A percentile compares a stretch with the other conserved stretches of the same genome.
phyloP scores from a whole-genome alignment of 176 grass and related monocot genomes.

The Lolium rigidum region DNA sequence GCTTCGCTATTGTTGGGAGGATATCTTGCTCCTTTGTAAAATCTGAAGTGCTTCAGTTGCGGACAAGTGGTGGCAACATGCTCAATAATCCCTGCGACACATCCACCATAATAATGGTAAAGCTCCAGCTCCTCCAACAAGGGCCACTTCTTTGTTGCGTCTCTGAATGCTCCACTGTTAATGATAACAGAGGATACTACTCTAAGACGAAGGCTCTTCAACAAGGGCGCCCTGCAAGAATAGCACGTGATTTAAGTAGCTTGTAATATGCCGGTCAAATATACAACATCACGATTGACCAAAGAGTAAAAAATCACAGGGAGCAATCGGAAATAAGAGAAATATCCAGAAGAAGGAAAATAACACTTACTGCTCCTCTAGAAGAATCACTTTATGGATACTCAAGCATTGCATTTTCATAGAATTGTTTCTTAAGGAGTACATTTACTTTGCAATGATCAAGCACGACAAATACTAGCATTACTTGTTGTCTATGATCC shows the following conservation, averaged over 20 bases:
- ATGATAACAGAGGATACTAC: too few relatives aligned
- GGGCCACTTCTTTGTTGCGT: conserved; percentile 8
- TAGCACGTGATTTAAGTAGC: not conserved
- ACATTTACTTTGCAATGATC: too few relatives aligned
- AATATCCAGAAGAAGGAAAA: too few relatives aligned
- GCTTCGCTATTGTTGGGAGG: not conserved
- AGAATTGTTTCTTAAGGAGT: not conserved
- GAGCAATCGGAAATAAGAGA: not conserved
- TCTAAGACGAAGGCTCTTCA: conserved; percentile 9
- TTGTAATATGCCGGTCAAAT: not conserved
- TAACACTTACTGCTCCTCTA: not conserved
- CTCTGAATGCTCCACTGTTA: not conserved
- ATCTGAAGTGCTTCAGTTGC: not conserved
- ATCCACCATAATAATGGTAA: not conserved
- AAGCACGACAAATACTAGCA: too few relatives aligned
- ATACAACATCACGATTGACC: too few relatives aligned
- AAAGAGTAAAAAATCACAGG: not conserved
- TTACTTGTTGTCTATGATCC: too few relatives aligned
- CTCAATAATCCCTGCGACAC: not conserved
- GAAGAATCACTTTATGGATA: not conserved
- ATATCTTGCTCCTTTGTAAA: not conserved
- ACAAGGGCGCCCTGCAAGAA: conserved; percentile 10
- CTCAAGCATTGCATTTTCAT: not conserved
- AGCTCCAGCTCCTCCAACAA: not conserved
- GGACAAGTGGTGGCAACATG: not conserved